These are phyloP conservation scores for Cerrena zonata DNA, from an alignment of 1,284 basidiomycete genomes.

Conservation along the genomic window DNA sequence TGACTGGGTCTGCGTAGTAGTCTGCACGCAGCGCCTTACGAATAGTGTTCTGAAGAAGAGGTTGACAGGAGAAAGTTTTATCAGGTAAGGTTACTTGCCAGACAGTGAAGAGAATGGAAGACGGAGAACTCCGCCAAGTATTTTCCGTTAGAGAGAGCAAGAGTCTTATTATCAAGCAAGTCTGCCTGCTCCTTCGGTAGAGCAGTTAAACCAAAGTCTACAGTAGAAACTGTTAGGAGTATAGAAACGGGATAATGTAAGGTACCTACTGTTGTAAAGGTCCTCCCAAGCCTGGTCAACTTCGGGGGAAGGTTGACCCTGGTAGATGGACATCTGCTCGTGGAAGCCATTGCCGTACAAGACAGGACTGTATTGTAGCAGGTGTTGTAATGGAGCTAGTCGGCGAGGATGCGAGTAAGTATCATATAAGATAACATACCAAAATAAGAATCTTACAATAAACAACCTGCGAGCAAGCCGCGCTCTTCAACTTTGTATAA, in stretches of 20 bases:
- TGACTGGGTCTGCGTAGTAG: constrained; percentile 5
- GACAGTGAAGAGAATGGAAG: constrained; percentile 4
- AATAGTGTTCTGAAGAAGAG: background rate
- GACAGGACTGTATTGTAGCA: constrained; percentile 1
- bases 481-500: too few relatives aligned
- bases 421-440: too few relatives aligned
- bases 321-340: background rate
- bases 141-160: constrained; percentile 3
- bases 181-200: constrained; percentile 2
- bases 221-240: background rate
- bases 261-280: constrained; percentile 2
- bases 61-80: background rate
- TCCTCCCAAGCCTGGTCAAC: constrained; percentile 4
- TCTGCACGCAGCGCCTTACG: constrained; percentile 3
- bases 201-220: constrained; percentile 1
- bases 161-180: constrained; percentile 4
- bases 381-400: constrained; percentile 1
- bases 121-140: constrained; percentile 1
- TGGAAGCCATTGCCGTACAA: constrained; percentile 1
- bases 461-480: too few relatives aligned
- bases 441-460: too few relatives aligned
- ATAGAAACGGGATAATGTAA: too few relatives aligned
- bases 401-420: too few relatives aligned
- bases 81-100: background rate
- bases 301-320: background rate